Evolutionary conservation across 208 protist genomes (phyloP).

Genomic region (Leishmania amazonensis): DNA sequence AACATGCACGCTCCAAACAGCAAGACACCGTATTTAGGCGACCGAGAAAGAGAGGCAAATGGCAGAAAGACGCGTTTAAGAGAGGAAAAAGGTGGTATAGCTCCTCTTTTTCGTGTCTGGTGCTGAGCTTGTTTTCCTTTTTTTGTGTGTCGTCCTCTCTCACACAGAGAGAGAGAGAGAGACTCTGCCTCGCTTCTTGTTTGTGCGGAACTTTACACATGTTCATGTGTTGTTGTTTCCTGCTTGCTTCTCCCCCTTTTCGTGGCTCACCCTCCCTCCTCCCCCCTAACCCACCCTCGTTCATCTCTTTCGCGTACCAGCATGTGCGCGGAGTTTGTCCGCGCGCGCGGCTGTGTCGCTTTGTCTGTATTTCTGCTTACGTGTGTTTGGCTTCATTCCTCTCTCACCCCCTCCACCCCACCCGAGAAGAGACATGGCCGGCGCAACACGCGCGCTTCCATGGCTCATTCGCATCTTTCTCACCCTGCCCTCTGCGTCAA

Average conservation of each 20-base stretch:
- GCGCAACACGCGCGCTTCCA: background rate
- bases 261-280: background rate
- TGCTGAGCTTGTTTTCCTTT: background rate
- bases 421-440: background rate
- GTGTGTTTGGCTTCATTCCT: constrained; percentile 2
- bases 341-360: background rate
- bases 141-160: background rate
- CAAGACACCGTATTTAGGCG: background rate
- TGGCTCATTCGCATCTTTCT: background rate
- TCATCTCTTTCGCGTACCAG: background rate
- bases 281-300: background rate
- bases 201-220: constrained; percentile 1
- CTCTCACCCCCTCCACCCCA: background rate
- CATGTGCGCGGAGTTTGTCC: background rate
- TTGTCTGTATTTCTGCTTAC: background rate
- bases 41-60: background rate
- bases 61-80: background rate
- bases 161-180: too few relatives aligned
- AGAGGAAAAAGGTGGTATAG: background rate
- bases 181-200: background rate
- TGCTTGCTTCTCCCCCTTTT: background rate
- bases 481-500: background rate
- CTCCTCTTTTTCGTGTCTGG: background rate
- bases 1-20: background rate
- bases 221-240: background rate